Conservation (phyloP, 2,329 filamentous ascomycete genomes). For the Byssochlamys sp. region DNA sequence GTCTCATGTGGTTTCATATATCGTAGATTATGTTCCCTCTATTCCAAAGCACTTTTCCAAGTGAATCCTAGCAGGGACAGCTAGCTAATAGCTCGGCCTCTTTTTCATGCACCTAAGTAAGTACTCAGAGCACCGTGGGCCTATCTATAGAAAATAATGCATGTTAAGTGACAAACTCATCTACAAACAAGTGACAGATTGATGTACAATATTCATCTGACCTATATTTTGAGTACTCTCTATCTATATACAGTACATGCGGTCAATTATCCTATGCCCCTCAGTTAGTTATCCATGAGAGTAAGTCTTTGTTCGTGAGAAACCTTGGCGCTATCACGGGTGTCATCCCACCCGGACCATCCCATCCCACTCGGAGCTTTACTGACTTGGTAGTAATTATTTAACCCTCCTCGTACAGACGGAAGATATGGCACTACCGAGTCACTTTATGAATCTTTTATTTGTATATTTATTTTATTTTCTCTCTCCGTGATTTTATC, state of each 20-base stretch:
- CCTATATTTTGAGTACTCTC: no score
- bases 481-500: background rate
- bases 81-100: background rate
- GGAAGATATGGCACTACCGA: background rate
- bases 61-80: background rate
- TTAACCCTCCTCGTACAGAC: background rate
- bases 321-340: background rate
- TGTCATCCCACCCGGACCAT: background rate
- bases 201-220: no score
- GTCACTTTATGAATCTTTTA: no score
- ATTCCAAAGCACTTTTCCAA: background rate
- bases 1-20: no score
- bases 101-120: no score
- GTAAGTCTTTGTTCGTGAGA: background rate
- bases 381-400: background rate
- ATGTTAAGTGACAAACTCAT: no score
- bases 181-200: no score
- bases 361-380: conserved; percentile 5
- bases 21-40: no score
- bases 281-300: background rate
- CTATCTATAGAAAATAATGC: background rate
- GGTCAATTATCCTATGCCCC: no score
- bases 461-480: background rate
- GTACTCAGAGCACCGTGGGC: background rate
- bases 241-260: no score